Conservation (phyloP, 805 yeast species). For the Naumovozyma dairenensis region DNA sequence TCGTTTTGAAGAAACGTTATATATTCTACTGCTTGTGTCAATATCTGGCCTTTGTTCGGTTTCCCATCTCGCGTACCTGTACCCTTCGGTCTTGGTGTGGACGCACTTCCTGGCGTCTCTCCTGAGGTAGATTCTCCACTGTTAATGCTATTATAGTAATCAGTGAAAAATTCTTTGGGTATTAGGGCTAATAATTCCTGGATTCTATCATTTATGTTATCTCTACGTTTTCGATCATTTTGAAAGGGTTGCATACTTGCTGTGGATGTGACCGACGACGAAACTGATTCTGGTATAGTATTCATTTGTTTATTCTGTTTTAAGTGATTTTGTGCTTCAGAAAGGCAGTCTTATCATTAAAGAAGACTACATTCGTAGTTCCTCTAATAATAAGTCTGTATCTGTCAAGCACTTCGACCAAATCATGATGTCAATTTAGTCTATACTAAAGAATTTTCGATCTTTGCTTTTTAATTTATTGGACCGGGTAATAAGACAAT, state of each 20-base stretch:
- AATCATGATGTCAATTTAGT: too few relatives aligned
- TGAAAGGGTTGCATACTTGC: slow-evolving; percentile 16
- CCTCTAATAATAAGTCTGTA: too few relatives aligned
- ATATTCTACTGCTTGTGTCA: slow-evolving; percentile 67
- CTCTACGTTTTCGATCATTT: slow-evolving; percentile 40
- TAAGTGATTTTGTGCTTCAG: too few relatives aligned
- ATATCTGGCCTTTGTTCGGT: slow-evolving; percentile 76
- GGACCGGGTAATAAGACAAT: too few relatives aligned
- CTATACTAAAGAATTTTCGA: too few relatives aligned
- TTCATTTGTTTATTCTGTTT: slow-evolving; percentile 5
- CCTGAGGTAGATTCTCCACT: slow-evolving; percentile 7
- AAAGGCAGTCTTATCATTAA: too few relatives aligned
- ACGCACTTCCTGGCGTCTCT: slow-evolving; percentile 6
- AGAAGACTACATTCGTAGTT: too few relatives aligned
- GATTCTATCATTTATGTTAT: slow-evolving; percentile 48
- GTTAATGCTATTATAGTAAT: slow-evolving; percentile 15
- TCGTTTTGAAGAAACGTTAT: slow-evolving; percentile 55
- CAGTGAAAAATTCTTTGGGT: slow-evolving; percentile 38
- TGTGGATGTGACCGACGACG: slow-evolving; percentile 15
- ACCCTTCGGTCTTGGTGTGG: slow-evolving; percentile 28
- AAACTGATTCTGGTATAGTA: slow-evolving; percentile 11
- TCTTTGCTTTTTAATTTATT: too few relatives aligned
- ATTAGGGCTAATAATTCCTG: slow-evolving; percentile 40
- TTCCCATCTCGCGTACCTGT: slow-evolving; percentile 75
- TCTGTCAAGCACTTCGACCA: too few relatives aligned